A percentile compares a stretch with the other conserved stretches of the same genome.
Conservation (phyloP, 1,284 basidiomycete species). For the Fomes fomentarius region DNA sequence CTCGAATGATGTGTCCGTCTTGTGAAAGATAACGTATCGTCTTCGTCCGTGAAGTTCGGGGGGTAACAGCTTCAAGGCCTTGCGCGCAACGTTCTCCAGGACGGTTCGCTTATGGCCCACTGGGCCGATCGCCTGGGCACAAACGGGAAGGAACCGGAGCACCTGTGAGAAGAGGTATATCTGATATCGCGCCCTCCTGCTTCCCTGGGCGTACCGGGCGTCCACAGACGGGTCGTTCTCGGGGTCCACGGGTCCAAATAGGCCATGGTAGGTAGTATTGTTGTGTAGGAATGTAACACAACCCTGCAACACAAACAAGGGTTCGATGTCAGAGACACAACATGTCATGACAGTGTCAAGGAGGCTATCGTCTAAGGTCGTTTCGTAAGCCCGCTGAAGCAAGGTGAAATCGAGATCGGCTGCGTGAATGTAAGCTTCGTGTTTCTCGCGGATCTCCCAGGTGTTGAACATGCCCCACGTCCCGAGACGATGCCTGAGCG, state of each 20-base stretch:
- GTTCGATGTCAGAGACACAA: neutral
- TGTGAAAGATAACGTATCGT: no score
- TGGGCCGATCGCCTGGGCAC: no score
- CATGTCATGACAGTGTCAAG: neutral
- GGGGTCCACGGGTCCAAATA: neutral
- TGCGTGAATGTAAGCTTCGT: neutral
- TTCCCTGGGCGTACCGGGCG: neutral
- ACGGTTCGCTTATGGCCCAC: no score
- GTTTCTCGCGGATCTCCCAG: conserved; percentile 1
- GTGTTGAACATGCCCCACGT: conserved; percentile 2
- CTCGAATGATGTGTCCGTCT: no score
- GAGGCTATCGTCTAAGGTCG: neutral
- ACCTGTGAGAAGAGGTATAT: no score
- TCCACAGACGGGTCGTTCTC: neutral
- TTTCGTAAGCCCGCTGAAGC: neutral
- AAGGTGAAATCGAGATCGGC: neutral
- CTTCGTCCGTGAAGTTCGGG: no score
- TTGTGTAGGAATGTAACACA: neutral
- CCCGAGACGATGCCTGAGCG: neutral
- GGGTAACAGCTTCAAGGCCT: no score
- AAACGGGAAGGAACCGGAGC: no score
- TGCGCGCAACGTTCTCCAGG: no score
- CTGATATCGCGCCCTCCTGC: neutral
- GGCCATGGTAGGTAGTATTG: neutral
- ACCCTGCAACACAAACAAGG: neutral